Base-by-base conservation (phyloP, 805 yeast genomes). In the Cephaloascus albidus region DNA sequence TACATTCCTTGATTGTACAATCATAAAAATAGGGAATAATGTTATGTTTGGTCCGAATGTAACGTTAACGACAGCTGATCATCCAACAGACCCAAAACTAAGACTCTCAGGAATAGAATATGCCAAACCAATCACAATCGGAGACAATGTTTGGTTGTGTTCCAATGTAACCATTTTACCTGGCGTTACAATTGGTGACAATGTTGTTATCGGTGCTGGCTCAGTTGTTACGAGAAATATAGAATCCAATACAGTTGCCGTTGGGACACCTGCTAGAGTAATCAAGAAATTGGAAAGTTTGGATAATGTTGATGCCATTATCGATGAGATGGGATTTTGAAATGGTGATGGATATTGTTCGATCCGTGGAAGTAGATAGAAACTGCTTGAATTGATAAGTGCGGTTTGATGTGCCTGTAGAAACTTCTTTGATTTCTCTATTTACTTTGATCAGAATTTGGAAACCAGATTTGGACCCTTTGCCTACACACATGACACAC, bases 101-200 rank as follows among this genome's bases (percentile, higher is more conserved):
- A 60, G 84, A 42, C 34, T 48, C 20, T 52, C 49, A 2, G 74
- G 68, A 2, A 57, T 60, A 3, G 89, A 82, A 51, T 72, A 60
- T 47, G 79, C 82, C 0, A 49, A 55, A 30, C 81, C 83, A 4
- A 69, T 83, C 23, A 61, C 53, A 2, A 75, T 83, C 28, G 86
- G 82, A 2, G 68, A 76, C 52, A 71, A 74, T 44, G 84, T 78
- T 6, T 82, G 89, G 90, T 60, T 82, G 33, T 85, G 85, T 14
- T 65, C 78, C 1, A 64, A 66, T 33, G 75, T 61, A 14, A 60
- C 62, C 1, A 66, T 83, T 6, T 55, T 81, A 38, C 83, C 85
- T 2, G 89, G 88, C 6, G 80, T 78, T 10, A 74, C 70, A 1
- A 66, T 82, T 35, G 89, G 88, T 12, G 73, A 75, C 37, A 72